Conservation (phyloP, 768 basidiomycete genomes). For the Paxillus ammoniavirescens region DNA sequence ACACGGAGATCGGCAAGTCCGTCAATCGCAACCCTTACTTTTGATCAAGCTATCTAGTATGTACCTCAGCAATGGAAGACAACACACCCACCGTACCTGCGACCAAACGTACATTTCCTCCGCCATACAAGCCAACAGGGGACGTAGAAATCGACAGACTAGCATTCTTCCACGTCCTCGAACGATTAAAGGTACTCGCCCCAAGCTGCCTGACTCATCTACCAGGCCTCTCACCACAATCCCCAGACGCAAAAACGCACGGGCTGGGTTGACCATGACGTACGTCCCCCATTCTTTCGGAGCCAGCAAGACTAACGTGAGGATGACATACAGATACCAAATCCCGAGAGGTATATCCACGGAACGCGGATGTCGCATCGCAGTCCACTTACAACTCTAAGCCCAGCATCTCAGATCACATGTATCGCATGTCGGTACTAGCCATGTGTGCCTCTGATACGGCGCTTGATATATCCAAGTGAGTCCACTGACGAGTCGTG, state of each 20-base stretch:
- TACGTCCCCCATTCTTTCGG: not conserved
- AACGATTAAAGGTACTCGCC: slow-evolving; percentile 75
- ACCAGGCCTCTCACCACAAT: not conserved
- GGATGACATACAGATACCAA: slow-evolving; percentile 55
- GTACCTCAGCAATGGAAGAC: not conserved
- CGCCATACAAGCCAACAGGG: slow-evolving; percentile 54
- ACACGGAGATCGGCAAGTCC: slow-evolving; percentile 14
- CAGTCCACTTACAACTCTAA: not conserved
- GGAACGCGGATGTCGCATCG: not conserved
- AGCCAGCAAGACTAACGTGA: not conserved
- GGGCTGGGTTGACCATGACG: slow-evolving; percentile 87
- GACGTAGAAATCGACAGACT: slow-evolving; percentile 65
- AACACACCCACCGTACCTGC: not conserved
- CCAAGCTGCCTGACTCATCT: not conserved
- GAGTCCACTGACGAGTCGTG: slow-evolving; percentile 14
- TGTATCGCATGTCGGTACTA: slow-evolving; percentile 96
- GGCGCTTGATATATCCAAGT: slow-evolving; percentile 76
- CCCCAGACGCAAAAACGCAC: slow-evolving; percentile 89
- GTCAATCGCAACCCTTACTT: too few species aligned
- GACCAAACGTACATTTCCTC: slow-evolving; percentile 51
- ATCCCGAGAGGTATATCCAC: slow-evolving; percentile 68
- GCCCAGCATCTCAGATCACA: slow-evolving; percentile 87
- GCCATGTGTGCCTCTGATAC: slow-evolving; percentile 81
- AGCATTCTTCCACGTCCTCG: slow-evolving; percentile 88
- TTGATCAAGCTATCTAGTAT: not conserved